phyloP scores from a whole-genome alignment of 2,329 filamentous ascomycete genomes.

The Ophidiomyces ophidiicola region DNA sequence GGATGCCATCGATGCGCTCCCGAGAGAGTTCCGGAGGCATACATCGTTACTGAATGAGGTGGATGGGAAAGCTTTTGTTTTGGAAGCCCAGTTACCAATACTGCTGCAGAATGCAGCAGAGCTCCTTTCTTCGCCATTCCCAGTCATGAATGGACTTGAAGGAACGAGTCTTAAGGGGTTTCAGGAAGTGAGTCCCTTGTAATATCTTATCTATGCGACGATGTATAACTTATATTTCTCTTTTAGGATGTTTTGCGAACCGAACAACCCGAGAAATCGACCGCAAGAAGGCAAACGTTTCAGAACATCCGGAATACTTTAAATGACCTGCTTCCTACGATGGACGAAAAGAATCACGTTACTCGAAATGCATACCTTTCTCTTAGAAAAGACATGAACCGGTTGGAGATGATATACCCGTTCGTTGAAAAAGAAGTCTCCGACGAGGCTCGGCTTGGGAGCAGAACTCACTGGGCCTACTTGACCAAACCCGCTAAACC shows the following conservation, averaged over 20 bases:
- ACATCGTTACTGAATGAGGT: conserved; percentile 95
- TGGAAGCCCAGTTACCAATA: conserved; percentile 69
- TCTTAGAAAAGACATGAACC: conserved; percentile 67
- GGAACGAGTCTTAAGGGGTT: conserved; percentile 1
- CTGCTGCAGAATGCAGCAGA: conserved; percentile 45
- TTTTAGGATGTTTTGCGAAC: conserved; percentile 4
- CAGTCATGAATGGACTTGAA: conserved; percentile 3
- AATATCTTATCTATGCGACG: too few relatives aligned
- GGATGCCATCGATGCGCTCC: conserved; percentile 80
- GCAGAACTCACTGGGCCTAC: conserved; percentile 89
- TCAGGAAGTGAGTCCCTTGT: conserved; percentile 4
- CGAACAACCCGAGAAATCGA: conserved; percentile 26
- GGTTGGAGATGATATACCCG: conserved; percentile 77
- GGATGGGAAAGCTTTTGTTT: conserved; percentile 85
- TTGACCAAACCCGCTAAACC: conserved; percentile 59
- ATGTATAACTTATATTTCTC: too few relatives aligned
- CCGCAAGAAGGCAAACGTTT: conserved; percentile 54
- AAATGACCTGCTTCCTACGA: conserved; percentile 71
- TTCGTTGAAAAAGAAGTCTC: conserved; percentile 81
- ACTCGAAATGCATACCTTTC: conserved; percentile 85
- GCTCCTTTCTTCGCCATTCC: conserved; percentile 18
- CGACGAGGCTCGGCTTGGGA: conserved; percentile 87
- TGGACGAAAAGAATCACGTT: conserved; percentile 97
- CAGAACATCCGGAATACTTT: conserved; percentile 66
- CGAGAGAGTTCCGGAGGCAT: conserved; percentile 88